These are phyloP conservation scores for Fusarium sp. DNA, from an alignment of 2,329 filamentous ascomycete species.

Conservation along the genomic window DNA sequence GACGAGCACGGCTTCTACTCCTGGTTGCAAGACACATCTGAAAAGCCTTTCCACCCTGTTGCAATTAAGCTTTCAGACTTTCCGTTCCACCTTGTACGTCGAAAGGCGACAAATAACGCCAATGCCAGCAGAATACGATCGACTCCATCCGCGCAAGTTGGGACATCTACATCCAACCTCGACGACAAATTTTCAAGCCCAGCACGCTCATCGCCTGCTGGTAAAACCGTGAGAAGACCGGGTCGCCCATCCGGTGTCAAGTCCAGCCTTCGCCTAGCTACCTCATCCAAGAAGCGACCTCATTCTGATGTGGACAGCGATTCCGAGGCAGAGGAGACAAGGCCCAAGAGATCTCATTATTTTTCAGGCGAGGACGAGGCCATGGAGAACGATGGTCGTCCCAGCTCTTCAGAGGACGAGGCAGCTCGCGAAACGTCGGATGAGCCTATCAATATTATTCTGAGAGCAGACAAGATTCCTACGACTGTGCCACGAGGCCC, in stretches of 20 bases:
- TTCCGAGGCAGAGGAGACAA: constrained; percentile 49
- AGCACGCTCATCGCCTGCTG: constrained; percentile 37
- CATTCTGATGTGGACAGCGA: constrained; percentile 52
- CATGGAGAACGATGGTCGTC: constrained; percentile 46
- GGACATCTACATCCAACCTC: not conserved
- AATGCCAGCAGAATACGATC: constrained; percentile 10
- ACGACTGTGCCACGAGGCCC: constrained; percentile 62
- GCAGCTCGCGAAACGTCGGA: constrained; percentile 19
- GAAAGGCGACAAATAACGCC: constrained; percentile 36
- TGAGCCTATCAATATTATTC: constrained; percentile 54
- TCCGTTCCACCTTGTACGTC: constrained; percentile 41
- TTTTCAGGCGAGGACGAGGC: constrained; percentile 46
- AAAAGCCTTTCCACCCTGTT: constrained; percentile 41
- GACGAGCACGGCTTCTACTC: constrained; percentile 44
- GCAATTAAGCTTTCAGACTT: constrained; percentile 45
- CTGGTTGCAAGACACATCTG: constrained; percentile 48
- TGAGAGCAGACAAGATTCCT: constrained; percentile 61
- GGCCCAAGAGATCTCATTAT: constrained; percentile 49
- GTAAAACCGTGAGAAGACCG: constrained; percentile 49
- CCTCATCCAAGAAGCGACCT: constrained; percentile 57
- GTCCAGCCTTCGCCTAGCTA: constrained; percentile 55
- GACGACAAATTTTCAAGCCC: constrained; percentile 33
- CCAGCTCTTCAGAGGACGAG: constrained; percentile 36
- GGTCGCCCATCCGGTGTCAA: constrained; percentile 55
- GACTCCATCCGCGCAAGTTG: not conserved